Conservation (phyloP, 1,284 basidiomycete species). For the Stereum hirsutum region DNA sequence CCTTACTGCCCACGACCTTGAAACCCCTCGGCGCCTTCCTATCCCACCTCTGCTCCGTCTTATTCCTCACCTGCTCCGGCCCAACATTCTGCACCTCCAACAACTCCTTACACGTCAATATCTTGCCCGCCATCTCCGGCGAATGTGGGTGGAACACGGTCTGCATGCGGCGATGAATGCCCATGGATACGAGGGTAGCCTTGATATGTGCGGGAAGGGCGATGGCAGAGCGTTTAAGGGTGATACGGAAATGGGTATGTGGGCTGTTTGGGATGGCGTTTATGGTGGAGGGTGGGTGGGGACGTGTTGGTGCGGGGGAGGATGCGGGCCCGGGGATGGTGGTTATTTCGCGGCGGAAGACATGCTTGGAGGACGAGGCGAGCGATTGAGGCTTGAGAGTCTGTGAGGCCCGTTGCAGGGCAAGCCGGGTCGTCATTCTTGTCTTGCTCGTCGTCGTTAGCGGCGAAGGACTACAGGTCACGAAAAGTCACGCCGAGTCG, state of each 20-base stretch:
- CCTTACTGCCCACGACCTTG: constrained; percentile 31
- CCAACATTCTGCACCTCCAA: constrained; percentile 82
- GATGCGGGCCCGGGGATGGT: background rate
- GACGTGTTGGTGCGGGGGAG: background rate
- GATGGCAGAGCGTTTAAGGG: constrained; percentile 75
- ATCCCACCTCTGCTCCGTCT: constrained; percentile 53
- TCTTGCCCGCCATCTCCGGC: constrained; percentile 73
- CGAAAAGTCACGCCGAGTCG: too few relatives aligned
- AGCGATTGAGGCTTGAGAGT: too few relatives aligned
- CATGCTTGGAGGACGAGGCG: too few relatives aligned
- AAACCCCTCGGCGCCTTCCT: constrained; percentile 61
- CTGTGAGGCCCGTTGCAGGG: too few relatives aligned
- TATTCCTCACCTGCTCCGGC: constrained; percentile 49
- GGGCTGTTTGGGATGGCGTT: too few relatives aligned
- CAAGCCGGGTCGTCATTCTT: too few relatives aligned
- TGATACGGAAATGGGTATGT: constrained; percentile 81
- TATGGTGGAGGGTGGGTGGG: background rate
- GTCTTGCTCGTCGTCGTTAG: too few relatives aligned
- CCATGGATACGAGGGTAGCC: constrained; percentile 67
- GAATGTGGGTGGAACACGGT: constrained; percentile 73
- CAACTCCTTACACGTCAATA: constrained; percentile 77
- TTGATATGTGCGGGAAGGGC: constrained; percentile 65
- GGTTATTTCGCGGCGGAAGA: too few relatives aligned
- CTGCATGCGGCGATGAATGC: constrained; percentile 72
- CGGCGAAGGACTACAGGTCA: too few relatives aligned